These are phyloP conservation scores for Platanthera zijinensis DNA, from an alignment of 106 monocot species.

Conservation along the genomic window DNA sequence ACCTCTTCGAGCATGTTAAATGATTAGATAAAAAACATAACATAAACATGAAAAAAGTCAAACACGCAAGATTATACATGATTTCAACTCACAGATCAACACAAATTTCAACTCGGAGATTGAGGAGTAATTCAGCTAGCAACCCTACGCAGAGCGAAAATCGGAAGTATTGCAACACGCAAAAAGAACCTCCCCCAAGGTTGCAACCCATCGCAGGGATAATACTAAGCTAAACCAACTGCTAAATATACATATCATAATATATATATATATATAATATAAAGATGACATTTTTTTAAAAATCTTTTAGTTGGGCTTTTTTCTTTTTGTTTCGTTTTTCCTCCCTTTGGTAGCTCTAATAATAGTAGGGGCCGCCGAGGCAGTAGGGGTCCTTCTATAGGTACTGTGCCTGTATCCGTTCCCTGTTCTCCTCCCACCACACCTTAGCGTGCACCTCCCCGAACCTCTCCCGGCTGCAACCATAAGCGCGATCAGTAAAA, in stretches of 20 bases:
- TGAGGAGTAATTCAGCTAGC: not conserved
- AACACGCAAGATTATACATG: no score
- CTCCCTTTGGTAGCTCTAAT: no score
- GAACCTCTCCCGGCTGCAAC: slow-evolving; percentile 77
- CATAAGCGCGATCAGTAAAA: not conserved
- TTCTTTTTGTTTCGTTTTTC: no score
- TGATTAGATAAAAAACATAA: no score
- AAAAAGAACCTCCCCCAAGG: not conserved
- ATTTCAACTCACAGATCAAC: not conserved
- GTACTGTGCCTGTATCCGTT: slow-evolving; percentile 84
- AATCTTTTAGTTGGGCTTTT: not conserved
- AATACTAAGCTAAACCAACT: not conserved
- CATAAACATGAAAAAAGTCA: no score
- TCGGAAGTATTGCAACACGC: not conserved
- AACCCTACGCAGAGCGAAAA: not conserved
- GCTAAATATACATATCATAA: not conserved
- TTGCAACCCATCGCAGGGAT: not conserved
- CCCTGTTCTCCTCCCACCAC: slow-evolving; percentile 97
- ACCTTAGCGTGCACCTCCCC: slow-evolving; percentile 86
- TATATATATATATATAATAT: not conserved
- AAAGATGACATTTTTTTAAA: not conserved
- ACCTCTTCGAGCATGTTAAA: no score
- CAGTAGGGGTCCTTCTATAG: slow-evolving; percentile 19
- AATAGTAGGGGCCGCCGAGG: no score
- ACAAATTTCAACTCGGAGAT: not conserved